phyloP scores from a whole-genome alignment of 1,284 basidiomycete genomes.

The Apiotrichum brassicae region DNA sequence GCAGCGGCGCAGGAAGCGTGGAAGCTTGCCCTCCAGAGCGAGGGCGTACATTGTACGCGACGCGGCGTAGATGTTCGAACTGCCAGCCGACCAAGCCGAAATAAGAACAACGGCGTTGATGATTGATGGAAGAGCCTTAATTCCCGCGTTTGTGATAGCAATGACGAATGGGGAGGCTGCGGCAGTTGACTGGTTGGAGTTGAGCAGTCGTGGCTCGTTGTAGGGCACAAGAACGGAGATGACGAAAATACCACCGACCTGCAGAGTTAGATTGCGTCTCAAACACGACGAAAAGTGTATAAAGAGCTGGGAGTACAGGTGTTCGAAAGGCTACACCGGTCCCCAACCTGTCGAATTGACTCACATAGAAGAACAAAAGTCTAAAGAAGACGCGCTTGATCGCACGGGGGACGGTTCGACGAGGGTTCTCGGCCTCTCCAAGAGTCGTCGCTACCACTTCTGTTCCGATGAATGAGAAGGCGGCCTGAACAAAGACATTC shows the following conservation, averaged over 20 bases:
- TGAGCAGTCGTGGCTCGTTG: constrained; percentile 55
- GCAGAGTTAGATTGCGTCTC: too few species aligned
- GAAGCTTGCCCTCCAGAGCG: constrained; percentile 48
- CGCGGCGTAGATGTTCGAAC: constrained; percentile 54
- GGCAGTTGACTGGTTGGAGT: constrained; percentile 49
- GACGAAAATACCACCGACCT: constrained; percentile 49
- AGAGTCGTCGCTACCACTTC: constrained; percentile 47
- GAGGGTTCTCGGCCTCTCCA: constrained; percentile 54
- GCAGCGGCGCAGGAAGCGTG: constrained; percentile 56
- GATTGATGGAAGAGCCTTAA: constrained; percentile 54
- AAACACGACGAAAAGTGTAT: too few species aligned
- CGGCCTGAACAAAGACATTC: constrained; percentile 7
- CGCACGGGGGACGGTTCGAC: constrained; percentile 68
- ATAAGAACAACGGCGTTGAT: constrained; percentile 58
- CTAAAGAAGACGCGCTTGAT: constrained; percentile 67
- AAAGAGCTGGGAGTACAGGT: too few species aligned
- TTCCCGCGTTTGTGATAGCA: constrained; percentile 56
- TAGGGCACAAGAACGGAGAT: constrained; percentile 73
- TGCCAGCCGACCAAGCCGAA: constrained; percentile 53
- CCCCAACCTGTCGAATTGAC: too few species aligned
- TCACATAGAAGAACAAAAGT: constrained; percentile 67
- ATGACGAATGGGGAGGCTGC: constrained; percentile 78
- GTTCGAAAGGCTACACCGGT: too few species aligned
- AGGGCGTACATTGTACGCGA: constrained; percentile 54
- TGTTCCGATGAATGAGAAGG: constrained; percentile 16